A percentile compares a stretch with the other conserved stretches of the same genome.
These are phyloP conservation scores for Hsuehochloa calcarea DNA, from an alignment of 176 grass and related monocot genomes.

Conservation along the genomic window DNA sequence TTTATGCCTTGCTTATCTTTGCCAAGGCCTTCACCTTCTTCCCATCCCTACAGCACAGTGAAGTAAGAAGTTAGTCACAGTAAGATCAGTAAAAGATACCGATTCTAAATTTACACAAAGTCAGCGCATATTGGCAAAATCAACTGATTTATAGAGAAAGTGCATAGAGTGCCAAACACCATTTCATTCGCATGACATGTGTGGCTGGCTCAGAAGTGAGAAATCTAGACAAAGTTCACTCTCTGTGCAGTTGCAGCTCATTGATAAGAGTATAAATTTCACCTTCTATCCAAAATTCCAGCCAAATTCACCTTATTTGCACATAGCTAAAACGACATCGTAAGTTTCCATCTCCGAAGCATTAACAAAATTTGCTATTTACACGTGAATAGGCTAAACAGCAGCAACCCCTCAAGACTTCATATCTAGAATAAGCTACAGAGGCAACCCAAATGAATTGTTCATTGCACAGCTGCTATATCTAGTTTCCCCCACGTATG, in stretches of 20 bases:
- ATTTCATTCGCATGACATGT: neutral
- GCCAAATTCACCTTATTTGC: neutral
- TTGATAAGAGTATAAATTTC: neutral
- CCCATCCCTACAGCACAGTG: conserved; percentile 61
- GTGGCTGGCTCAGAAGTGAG: neutral
- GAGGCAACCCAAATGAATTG: neutral
- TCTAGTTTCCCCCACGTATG: neutral
- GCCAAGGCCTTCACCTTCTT: conserved; percentile 98
- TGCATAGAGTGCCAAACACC: neutral
- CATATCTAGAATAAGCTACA: neutral
- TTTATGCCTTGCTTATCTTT: conserved; percentile 99
- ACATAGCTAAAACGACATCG: neutral
- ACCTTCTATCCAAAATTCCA: neutral
- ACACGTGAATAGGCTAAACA: neutral
- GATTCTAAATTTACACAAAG: neutral
- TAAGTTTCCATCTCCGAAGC: neutral
- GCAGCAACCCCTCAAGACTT: neutral
- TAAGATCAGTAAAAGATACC: conserved; percentile 9
- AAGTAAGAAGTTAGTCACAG: neutral
- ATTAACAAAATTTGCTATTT: neutral
- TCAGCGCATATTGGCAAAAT: neutral
- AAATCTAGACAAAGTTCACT: neutral
- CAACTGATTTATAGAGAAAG: neutral
- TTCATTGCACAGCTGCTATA: neutral
- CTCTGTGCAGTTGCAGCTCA: neutral